Evolutionary conservation across 108 stramenopile genomes (phyloP).

Genomic region (Cylindrotheca closterium): DNA sequence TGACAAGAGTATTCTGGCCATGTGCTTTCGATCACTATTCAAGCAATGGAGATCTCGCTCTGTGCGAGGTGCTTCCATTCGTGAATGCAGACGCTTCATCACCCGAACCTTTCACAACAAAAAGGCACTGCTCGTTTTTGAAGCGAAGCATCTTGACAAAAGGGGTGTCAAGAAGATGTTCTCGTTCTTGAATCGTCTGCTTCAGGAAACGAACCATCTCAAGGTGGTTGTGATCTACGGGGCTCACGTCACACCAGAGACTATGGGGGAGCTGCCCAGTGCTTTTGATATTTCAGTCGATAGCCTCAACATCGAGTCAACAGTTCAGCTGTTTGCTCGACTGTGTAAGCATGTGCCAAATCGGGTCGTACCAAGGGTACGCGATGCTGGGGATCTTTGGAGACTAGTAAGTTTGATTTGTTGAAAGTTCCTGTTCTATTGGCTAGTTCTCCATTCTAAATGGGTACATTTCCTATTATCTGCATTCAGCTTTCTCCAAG

Average conservation of each 20-base stretch:
- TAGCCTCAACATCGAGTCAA: not conserved
- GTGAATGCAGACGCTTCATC: not conserved
- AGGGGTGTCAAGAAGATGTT: not conserved
- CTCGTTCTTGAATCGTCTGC: not conserved
- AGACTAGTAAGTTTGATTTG: not conserved
- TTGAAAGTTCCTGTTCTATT: too few species aligned
- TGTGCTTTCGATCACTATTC: not conserved
- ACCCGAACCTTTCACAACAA: not conserved
- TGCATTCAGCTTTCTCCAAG: not conserved
- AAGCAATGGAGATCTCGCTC: not conserved
- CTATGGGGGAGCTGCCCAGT: not conserved
- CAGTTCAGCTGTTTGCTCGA: not conserved
- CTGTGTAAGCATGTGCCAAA: not conserved
- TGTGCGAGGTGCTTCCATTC: not conserved
- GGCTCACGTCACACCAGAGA: not conserved
- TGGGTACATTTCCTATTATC: too few species aligned
- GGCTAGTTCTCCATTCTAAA: not conserved
- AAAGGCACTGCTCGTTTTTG: not conserved
- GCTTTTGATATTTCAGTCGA: not conserved
- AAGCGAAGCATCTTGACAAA: not conserved
- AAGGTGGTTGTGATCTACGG: not conserved
- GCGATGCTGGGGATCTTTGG: constrained; percentile 11
- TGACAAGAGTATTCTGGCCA: not conserved
- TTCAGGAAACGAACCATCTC: not conserved
- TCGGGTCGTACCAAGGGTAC: too few species aligned